Percentiles rank a stretch among this genome's conserved stretches.
phyloP scores from a whole-genome alignment of 2,329 filamentous ascomycete species.

The Cryphonectria japonica region DNA sequence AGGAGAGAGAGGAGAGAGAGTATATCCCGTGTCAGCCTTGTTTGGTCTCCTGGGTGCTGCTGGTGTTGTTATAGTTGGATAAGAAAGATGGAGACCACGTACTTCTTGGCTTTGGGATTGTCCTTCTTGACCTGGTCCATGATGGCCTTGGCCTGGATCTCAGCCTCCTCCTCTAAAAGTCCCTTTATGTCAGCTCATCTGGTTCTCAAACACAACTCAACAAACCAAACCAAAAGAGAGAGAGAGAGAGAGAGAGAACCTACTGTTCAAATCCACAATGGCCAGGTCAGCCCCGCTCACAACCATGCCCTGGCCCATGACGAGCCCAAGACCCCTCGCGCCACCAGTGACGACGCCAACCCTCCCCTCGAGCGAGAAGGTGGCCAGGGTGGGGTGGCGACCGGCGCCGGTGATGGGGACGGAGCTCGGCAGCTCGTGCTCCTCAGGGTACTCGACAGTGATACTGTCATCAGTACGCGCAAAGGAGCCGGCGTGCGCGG shows the following conservation, averaged over 20 bases:
- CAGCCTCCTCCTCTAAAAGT: conserved; percentile 75
- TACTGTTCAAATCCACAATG: conserved; percentile 91
- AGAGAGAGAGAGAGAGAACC: background rate
- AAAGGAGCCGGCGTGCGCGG: conserved; percentile 60
- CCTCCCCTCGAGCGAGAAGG: conserved; percentile 83
- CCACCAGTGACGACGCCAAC: conserved; percentile 89
- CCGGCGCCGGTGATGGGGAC: conserved; percentile 74
- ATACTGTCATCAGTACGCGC: conserved; percentile 81
- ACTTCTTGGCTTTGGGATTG: conserved; percentile 75
- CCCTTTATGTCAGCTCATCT: background rate
- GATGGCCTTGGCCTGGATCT: conserved; percentile 74
- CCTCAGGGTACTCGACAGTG: conserved; percentile 76
- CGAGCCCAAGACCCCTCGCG: conserved; percentile 83
- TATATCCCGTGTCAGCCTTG: conserved; percentile 1
- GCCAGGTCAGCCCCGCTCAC: conserved; percentile 87
- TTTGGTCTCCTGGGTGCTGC: background rate
- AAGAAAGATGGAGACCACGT: conserved; percentile 36
- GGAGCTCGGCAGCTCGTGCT: conserved; percentile 72
- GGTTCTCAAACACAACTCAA: background rate
- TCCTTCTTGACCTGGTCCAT: conserved; percentile 77
- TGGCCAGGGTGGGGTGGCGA: conserved; percentile 75
- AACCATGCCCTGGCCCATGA: conserved; percentile 91
- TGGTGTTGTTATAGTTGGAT: too few species aligned
- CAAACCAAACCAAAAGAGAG: background rate
- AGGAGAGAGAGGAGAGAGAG: background rate